Conservation (phyloP, 2,329 filamentous ascomycete species). For the Fusarium equiseti region DNA sequence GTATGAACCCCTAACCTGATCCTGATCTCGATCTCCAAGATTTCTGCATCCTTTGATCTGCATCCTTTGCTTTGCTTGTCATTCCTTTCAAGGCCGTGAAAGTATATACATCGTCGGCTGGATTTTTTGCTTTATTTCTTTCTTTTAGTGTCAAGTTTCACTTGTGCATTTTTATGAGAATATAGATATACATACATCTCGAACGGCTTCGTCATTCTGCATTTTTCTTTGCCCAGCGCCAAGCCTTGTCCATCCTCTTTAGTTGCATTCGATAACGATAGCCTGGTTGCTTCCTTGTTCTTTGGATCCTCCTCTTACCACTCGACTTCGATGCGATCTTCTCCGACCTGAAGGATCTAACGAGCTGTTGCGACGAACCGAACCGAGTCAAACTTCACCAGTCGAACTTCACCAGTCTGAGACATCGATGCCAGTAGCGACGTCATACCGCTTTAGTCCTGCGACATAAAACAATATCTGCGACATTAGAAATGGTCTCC, state of each 20-base stretch:
- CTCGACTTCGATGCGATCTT: neutral
- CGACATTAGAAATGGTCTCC: constrained; percentile 26
- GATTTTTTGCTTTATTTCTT: neutral
- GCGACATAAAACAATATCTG: constrained; percentile 6
- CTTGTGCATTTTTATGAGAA: neutral
- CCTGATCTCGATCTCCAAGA: constrained; percentile 30
- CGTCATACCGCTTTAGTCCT: constrained; percentile 17
- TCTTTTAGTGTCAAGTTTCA: neutral
- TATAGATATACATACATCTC: neutral
- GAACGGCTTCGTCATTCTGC: neutral
- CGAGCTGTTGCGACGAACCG: neutral
- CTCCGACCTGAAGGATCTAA: neutral
- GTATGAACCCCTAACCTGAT: constrained; percentile 19
- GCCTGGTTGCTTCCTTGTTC: neutral
- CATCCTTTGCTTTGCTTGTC: constrained; percentile 13
- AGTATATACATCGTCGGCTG: constrained; percentile 10
- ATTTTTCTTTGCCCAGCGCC: neutral
- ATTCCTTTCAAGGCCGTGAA: constrained; percentile 1
- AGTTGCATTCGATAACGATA: constrained; percentile 16
- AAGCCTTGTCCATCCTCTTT: constrained; percentile 10
- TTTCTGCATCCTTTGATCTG: constrained; percentile 32
- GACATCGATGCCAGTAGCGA: constrained; percentile 4
- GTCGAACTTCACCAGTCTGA: neutral
- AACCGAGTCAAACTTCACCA: neutral
- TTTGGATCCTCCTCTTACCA: neutral